Percentiles rank a stretch among this genome's conserved stretches.
Evolutionary conservation across 2,329 filamentous ascomycete species (phyloP).

Genomic region (Lojkania enalia): DNA sequence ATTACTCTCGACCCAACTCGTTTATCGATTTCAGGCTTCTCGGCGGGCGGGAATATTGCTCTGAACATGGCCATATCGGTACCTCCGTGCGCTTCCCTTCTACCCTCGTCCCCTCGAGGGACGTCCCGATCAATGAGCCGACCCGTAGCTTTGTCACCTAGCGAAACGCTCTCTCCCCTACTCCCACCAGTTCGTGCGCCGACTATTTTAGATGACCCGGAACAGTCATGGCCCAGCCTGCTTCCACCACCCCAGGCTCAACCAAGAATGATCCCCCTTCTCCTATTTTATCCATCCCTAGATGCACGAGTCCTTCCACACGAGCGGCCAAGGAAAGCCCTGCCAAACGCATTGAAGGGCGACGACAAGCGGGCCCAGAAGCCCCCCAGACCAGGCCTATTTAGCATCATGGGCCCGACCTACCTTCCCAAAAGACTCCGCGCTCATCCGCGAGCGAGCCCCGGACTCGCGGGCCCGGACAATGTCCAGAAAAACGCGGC

Average conservation of each 20-base stretch:
- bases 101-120: slow-evolving; percentile 16
- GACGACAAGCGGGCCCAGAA: slow-evolving; percentile 34
- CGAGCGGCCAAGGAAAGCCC: slow-evolving; percentile 42
- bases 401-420: slow-evolving; percentile 47
- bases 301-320: slow-evolving; percentile 48
- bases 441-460: slow-evolving; percentile 46
- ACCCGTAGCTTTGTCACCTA: slow-evolving; percentile 1
- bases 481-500: slow-evolving; percentile 45
- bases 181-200: slow-evolving; percentile 32
- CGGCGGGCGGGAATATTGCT: slow-evolving; percentile 53
- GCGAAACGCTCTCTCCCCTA: slow-evolving; percentile 28
- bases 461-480: slow-evolving; percentile 41
- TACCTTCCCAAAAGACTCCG: slow-evolving; percentile 46
- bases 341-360: slow-evolving; percentile 41
- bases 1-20: slow-evolving; percentile 45
- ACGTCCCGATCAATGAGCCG: not conserved
- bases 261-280: slow-evolving; percentile 42
- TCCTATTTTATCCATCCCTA: slow-evolving; percentile 50
- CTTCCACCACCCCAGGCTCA: slow-evolving; percentile 41
- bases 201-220: slow-evolving; percentile 37
- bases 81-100: slow-evolving; percentile 30
- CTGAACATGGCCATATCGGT: slow-evolving; percentile 48
- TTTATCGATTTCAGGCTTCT: slow-evolving; percentile 51
- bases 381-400: slow-evolving; percentile 39
- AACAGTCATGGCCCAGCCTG: slow-evolving; percentile 41